phyloP scores from a whole-genome alignment of 257 asterid genomes.

The Paulownia fortunei region DNA sequence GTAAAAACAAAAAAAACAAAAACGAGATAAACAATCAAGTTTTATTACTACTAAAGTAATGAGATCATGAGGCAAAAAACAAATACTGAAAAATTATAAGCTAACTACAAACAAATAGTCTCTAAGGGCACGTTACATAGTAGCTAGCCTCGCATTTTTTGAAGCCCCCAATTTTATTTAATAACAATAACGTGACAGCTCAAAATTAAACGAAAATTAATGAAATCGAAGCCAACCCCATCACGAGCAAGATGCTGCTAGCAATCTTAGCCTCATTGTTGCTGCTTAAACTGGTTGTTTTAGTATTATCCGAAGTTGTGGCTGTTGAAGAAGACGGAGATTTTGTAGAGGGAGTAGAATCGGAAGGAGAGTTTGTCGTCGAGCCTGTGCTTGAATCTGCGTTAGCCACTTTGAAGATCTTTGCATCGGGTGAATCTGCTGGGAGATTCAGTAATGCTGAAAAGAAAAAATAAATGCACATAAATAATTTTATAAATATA shows the following conservation, averaged over 20 bases:
- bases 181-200: not conserved
- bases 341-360: constrained; percentile 37
- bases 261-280: constrained; percentile 32
- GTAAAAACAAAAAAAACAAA: no score
- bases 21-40: not conserved
- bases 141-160: not conserved
- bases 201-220: constrained; percentile 29
- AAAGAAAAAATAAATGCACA: not conserved
- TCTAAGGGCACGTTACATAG: not conserved
- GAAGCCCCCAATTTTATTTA: constrained; percentile 12
- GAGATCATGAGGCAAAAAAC: not conserved
- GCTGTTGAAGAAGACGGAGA: constrained; percentile 36
- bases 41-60: not conserved
- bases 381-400: constrained; percentile 48
- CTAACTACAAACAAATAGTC: not conserved
- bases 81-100: not conserved
- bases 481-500: not conserved
- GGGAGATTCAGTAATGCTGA: constrained; percentile 64
- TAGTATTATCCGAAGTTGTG: constrained; percentile 42
- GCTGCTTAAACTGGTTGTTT: constrained; percentile 29
- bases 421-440: constrained; percentile 69
- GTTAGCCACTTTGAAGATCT: constrained; percentile 54
- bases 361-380: constrained; percentile 32
- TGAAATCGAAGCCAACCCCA: constrained; percentile 34
- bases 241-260: constrained; percentile 15